These are phyloP conservation scores for Plenodomus lindquistii DNA, from an alignment of 2,329 filamentous ascomycete species.

Conservation along the genomic window DNA sequence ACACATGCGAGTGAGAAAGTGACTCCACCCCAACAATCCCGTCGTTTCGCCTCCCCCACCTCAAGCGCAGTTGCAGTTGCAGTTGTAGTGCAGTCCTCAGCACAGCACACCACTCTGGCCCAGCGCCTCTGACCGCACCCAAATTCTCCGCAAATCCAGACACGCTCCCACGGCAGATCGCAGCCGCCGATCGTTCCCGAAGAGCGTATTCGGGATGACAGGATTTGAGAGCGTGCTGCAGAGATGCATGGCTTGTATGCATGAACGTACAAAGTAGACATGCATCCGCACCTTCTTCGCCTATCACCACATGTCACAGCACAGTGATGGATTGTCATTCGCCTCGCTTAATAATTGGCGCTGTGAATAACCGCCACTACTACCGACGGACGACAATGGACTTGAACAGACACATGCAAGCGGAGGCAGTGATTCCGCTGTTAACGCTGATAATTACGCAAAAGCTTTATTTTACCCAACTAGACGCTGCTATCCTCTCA, in stretches of 20 bases:
- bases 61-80: too few species aligned
- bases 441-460: neutral
- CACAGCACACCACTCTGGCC: slow-evolving; percentile 22
- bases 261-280: neutral
- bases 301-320: neutral
- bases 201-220: neutral
- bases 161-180: slow-evolving; percentile 28
- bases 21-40: neutral
- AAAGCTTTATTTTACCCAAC: too few species aligned
- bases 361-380: slow-evolving; percentile 1
- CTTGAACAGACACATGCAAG: neutral
- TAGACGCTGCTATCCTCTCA: neutral
- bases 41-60: neutral
- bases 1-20: neutral
- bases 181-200: slow-evolving; percentile 26
- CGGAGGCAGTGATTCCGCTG: neutral
- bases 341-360: neutral
- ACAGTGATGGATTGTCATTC: neutral
- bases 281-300: slow-evolving; percentile 2
- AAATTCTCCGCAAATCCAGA: slow-evolving; percentile 32
- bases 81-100: neutral
- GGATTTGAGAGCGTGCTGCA: too few species aligned
- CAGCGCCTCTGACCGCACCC: slow-evolving; percentile 4
- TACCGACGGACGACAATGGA: neutral
- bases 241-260: neutral